Percentiles rank a stretch among this genome's conserved stretches.
Conservation (phyloP, 306 rosid genomes). For the Glycine latifolia region DNA sequence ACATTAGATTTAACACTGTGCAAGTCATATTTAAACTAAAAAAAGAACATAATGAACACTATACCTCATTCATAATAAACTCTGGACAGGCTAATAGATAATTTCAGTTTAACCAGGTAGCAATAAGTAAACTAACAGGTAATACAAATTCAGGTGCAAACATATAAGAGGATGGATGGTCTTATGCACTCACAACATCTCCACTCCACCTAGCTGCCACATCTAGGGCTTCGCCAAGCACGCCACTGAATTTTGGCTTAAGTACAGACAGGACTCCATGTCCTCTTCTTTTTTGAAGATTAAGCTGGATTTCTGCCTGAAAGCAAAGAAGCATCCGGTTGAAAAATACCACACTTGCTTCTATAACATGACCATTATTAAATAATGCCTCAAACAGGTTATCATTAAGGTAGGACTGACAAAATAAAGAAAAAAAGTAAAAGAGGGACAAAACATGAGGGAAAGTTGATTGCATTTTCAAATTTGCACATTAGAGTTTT, state of each 20-base stretch:
- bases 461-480: neutral
- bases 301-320: constrained; percentile 94
- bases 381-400: constrained; percentile 28
- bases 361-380: constrained; percentile 7
- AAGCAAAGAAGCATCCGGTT: neutral
- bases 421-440: constrained; percentile 21
- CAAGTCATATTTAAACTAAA: constrained; percentile 5
- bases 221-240: constrained; percentile 90
- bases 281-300: constrained; percentile 92
- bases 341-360: constrained; percentile 33
- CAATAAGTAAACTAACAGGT: constrained; percentile 25
- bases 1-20: constrained; percentile 18
- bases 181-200: constrained; percentile 82
- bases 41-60: neutral
- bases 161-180: constrained; percentile 38
- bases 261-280: constrained; percentile 89
- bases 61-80: constrained; percentile 15
- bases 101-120: constrained; percentile 31
- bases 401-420: constrained; percentile 35
- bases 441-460: neutral
- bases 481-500: neutral
- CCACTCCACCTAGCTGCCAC: constrained; percentile 99
- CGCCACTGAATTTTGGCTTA: constrained; percentile 90
- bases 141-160: constrained; percentile 30
- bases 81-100: constrained; percentile 28